phyloP scores from a whole-genome alignment of 371 early-diverging fungal species.

The Encephalitozoon hellem region DNA sequence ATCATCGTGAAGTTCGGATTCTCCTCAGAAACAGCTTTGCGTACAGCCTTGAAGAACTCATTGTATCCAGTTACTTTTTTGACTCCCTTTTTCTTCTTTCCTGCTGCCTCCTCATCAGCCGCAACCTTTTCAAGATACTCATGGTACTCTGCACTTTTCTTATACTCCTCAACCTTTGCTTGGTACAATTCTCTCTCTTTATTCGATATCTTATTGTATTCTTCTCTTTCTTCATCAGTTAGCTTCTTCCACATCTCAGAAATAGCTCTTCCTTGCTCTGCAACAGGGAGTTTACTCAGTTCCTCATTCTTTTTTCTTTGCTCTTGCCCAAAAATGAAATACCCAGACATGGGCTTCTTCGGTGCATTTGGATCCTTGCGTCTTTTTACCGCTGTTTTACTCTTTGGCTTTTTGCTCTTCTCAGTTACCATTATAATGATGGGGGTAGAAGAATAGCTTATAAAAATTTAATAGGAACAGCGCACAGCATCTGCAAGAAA shows the following conservation, averaged over 20 bases:
- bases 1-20: conserved; percentile 26
- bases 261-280: conserved; percentile 49
- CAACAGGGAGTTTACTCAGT: conserved; percentile 22
- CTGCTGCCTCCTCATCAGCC: conserved; percentile 29
- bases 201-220: conserved; percentile 42
- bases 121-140: conserved; percentile 49
- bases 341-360: conserved; percentile 58
- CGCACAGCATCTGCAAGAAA: too few relatives aligned
- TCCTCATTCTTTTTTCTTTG: conserved; percentile 41
- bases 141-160: conserved; percentile 53
- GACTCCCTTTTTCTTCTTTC: conserved; percentile 30
- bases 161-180: conserved; percentile 50
- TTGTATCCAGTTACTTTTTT: conserved; percentile 26
- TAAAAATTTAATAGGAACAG: conserved; percentile 1
- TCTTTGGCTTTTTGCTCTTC: conserved; percentile 13
- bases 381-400: conserved; percentile 48
- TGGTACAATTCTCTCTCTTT: conserved; percentile 46
- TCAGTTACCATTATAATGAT: conserved; percentile 7
- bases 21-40: conserved; percentile 39
- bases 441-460: conserved; percentile 8
- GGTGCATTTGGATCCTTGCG: conserved; percentile 59
- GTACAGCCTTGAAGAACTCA: conserved; percentile 44
- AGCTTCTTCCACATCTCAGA: conserved; percentile 46
- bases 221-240: conserved; percentile 43
- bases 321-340: conserved; percentile 53